Conservation (phyloP, 345 rosid genomes). For the Cardiospermum halicacabum region DNA sequence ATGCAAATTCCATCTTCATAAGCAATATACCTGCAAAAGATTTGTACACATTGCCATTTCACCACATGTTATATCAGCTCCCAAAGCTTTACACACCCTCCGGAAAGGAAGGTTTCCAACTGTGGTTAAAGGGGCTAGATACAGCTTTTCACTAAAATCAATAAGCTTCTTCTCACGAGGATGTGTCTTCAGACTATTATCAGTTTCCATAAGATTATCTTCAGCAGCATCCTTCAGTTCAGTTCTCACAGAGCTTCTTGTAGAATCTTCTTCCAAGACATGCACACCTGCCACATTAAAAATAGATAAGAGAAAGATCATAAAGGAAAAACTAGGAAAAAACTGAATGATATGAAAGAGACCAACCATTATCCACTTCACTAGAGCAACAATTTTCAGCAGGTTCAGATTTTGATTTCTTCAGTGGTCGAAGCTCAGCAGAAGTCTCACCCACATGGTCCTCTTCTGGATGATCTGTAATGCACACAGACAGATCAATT, state of each 20-base stretch:
- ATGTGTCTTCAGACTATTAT: conserved; percentile 53
- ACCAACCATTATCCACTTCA: conserved; percentile 41
- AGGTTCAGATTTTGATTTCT: conserved; percentile 54
- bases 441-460: conserved; percentile 29
- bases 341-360: conserved; percentile 4
- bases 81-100: conserved; percentile 84
- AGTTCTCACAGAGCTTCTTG: conserved; percentile 16
- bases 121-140: conserved; percentile 92
- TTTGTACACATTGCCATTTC: conserved; percentile 99
- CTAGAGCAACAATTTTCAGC: conserved; percentile 31
- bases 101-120: conserved; percentile 98
- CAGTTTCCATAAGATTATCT: conserved; percentile 39
- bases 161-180: conserved; percentile 82
- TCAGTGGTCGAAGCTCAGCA: conserved; percentile 52
- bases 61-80: conserved; percentile 93
- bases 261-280: conserved; percentile 27
- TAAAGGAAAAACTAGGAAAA: neutral
- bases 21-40: conserved; percentile 69
- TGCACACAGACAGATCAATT: conserved; percentile 28
- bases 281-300: conserved; percentile 33
- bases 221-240: conserved; percentile 25
- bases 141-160: conserved; percentile 82
- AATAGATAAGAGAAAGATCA: conserved; percentile 10
- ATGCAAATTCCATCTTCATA: neutral
- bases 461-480: conserved; percentile 20